phyloP scores from a whole-genome alignment of 768 basidiomycete genomes.

The Steccherinum ochraceum region DNA sequence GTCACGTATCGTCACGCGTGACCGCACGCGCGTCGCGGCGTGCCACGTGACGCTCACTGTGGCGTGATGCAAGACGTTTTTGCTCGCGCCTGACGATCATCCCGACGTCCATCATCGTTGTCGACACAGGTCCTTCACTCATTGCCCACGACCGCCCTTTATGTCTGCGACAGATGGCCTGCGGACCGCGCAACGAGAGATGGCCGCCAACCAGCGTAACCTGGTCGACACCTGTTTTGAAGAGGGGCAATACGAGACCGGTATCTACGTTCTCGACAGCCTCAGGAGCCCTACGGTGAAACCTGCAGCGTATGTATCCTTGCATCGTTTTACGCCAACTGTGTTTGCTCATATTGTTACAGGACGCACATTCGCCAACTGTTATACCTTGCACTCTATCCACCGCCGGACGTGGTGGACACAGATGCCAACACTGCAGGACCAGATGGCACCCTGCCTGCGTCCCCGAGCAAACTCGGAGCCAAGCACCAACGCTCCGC shows the following conservation, averaged over 20 bases:
- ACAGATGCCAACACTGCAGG: constrained; percentile 15
- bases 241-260: background rate
- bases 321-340: too few relatives aligned
- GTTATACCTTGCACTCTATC: constrained; percentile 65
- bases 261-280: background rate
- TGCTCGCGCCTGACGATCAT: too few relatives aligned
- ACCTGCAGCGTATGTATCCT: background rate
- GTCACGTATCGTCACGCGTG: too few relatives aligned
- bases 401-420: constrained; percentile 31
- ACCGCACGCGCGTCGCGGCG: too few relatives aligned
- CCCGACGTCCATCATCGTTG: too few relatives aligned
- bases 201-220: background rate
- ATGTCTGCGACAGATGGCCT: too few relatives aligned
- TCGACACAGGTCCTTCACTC: too few relatives aligned
- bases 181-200: constrained; percentile 26
- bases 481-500: constrained; percentile 32
- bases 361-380: constrained; percentile 65
- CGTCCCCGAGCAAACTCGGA: constrained; percentile 27
- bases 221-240: background rate
- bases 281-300: background rate
- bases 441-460: constrained; percentile 12
- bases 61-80: too few relatives aligned
- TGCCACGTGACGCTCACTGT: too few relatives aligned
- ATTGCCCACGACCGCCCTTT: too few relatives aligned
- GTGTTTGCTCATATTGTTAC: background rate